Conservation (phyloP, 176 grass and related monocot species). For the Coix lacrymajobi region DNA sequence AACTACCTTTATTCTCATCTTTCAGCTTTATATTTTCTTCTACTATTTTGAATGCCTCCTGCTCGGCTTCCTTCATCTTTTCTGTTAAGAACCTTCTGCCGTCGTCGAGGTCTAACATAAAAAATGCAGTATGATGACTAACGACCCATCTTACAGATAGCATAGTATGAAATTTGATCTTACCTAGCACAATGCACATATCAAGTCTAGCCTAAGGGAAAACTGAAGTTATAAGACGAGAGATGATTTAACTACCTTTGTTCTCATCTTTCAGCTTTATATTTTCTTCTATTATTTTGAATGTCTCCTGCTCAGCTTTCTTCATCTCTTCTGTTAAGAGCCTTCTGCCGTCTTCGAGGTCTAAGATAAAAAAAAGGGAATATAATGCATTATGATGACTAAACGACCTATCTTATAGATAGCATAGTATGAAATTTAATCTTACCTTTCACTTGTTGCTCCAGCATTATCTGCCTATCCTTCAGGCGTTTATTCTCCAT, state of each 20-base stretch:
- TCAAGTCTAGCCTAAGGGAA: neutral
- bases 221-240: neutral
- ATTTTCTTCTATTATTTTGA: neutral
- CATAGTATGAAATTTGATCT: neutral
- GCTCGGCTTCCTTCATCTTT: neutral
- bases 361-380: neutral
- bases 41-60: neutral
- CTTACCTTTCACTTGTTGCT: neutral
- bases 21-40: constrained; percentile 4
- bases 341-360: neutral
- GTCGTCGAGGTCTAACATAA: neutral
- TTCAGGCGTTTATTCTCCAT: neutral
- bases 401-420: neutral
- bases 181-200: neutral
- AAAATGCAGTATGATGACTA: neutral
- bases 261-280: constrained; percentile 2
- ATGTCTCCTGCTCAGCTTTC: neutral
- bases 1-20: neutral
- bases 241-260: neutral
- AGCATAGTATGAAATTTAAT: neutral
- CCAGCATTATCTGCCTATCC: neutral
- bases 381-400: neutral
- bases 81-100: neutral
- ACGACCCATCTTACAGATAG: neutral
- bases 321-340: neutral